Evolutionary conservation across 2,329 filamentous ascomycete genomes (phyloP), one percentile per base, ranked within the genome.

Genomic region (Thelonectria blattea): DNA sequence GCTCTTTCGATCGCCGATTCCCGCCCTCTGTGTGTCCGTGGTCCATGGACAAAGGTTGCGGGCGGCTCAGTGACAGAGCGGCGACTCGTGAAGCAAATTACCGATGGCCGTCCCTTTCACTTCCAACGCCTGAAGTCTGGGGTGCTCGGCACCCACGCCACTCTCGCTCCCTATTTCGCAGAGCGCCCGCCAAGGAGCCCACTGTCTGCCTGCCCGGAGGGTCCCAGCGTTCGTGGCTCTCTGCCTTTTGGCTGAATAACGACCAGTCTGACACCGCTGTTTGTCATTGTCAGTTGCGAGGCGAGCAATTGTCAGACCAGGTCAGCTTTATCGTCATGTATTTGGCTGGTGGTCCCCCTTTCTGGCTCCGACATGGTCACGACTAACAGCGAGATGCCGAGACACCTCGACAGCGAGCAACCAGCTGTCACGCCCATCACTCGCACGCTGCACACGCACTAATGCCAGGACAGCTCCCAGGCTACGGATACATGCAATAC

Each of bases 281-380:
- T 60, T 52, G 52, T 49, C 46, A 67, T 68, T 66, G 42, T 60
- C 63, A 66, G 64, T 64, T 58, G 67, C 52, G 57, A 18, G 17
- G 49, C 49, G 43, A 9, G 30, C 18, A 60, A 60, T 60, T 55
- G 57, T 59, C 55, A 61, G 59, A 63, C 52, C 54, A 56, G 56
- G 48, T 64, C 53, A 60, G 61, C 53, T 64, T 60, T 60, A 62
- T 62, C 48, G 58, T 64, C 56, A 58, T 56, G 55, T 60, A 55
- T 58, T 65, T 55, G 22, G 50, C 51, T 57, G 55, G 61, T 43
- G 48, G 56, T 45, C 42, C 50, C 56, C 52, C 51, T 41, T 18
- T 51, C 18, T 45, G 30, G 48, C 51, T 48, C 18, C 42, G 49
- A 54, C 58, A 37, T 52, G 39, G 39, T 51, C 47, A 27, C 37